Base-by-base conservation (phyloP, 805 yeast genomes). In the Spathaspora girioi region DNA sequence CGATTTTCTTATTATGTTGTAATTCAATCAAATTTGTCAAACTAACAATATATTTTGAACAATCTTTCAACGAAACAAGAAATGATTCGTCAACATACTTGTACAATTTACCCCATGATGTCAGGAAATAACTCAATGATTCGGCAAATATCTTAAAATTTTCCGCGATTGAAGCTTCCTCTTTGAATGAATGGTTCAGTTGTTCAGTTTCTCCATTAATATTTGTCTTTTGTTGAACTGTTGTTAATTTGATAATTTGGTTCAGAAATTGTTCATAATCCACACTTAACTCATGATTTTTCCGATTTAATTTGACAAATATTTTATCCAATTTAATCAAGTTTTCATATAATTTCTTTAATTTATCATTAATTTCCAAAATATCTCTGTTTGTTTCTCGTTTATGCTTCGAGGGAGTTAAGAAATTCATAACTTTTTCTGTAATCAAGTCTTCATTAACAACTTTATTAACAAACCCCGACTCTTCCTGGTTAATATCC, bases 391-490 rank as follows among this genome's bases (percentile, higher is more conserved):
- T 76, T 59, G 93, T 89, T 61, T 89, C 97, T 44, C 86, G 82
- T 54, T 81, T 82, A 58, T 80, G 80, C 57, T 75, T 75, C 14
- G 76, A 66, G 46, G 89, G 85, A 50, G 93, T 86, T 62, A 93
- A 89, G n/a, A 96, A 96, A 63, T 93, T 93, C 86, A 93, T 87
- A 43, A 94, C 83, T 2, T 88, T 86, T 63, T 93, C 99, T 0
- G 96, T 84, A n/a, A 93, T 78, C 12, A 89, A 83, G 47, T 94
- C 99, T 54, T 82, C 80, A 43, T 81, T 79, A 26, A 79, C 81
- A 5, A 69, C 75, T 53, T 65, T 69, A 50, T 60, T 76, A 43
- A 68, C 78, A 51, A 61, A 55, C 52, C 63, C 63, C 45, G 56
- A 23, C 23, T 52, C 53, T 2, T 63, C 59, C 4, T 54, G 59